Base-by-base conservation (phyloP, 2,329 filamentous ascomycete species). In the Aspergillus candidus region DNA sequence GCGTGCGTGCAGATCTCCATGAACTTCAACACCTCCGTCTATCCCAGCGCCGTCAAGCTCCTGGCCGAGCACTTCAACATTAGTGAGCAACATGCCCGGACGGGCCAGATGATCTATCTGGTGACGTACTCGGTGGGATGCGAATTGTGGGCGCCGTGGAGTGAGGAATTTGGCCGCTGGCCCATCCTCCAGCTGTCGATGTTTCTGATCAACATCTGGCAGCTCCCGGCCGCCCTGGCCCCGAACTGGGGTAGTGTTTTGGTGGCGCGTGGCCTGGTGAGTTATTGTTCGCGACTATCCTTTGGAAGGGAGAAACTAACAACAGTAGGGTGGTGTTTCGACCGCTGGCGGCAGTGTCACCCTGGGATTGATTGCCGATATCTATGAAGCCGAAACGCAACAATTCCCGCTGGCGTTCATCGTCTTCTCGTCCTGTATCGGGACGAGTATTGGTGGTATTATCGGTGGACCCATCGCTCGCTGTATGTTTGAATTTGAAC, bases 61-160 rank as follows among this genome's bases (percentile, higher is more conserved):
- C 80, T 87, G 35, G 66, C 76, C 0, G 66, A 80, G 15, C 74
- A 86, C 43, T 90, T 86, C 52, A 51, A 68, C 32, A 81, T 90
- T 46, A 81, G 79, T 48, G 69, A 71, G 8, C 82, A 86, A 59
- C 77, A 77, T 6, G 84, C 82, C 2, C 77, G 84, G 39, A 74
- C 78, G 32, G 86, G 84, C 50, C 84, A 85, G 49, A 81, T 84
- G 66, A 77, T 86, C 52, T 91, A 89, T 66, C 68, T 90, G 15
- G 74, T 90, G 40, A 68, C 80, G 2, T 90, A 91, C 60, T 85
- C 85, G 29, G 87, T 91, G 59, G 86, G 86, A 10, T 90, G 86
- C 59, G 86, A 90, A 64, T 73, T 89, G 0, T 90, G 86, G 86
- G 86, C 86, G 0, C 86, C 86, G 0, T 90, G 86, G 84, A 84